phyloP scores from a whole-genome alignment of 1,139 yeast genomes.

The Torulaspora globosa region DNA sequence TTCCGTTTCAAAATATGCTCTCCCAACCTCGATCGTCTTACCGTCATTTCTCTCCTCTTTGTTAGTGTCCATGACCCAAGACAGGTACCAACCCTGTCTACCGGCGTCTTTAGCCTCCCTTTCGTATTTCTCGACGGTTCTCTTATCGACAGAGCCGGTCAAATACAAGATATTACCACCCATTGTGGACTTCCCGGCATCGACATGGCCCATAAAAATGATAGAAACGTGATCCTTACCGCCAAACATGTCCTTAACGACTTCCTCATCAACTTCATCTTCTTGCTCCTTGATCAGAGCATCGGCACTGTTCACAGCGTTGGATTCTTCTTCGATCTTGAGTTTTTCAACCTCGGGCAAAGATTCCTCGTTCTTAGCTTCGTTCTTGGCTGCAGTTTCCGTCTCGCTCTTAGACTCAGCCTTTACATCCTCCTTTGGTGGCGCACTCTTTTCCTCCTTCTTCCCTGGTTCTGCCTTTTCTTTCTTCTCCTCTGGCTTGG shows the following conservation, averaged over 20 bases:
- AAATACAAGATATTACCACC: conserved; percentile 93
- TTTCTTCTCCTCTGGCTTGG: conserved; percentile 35
- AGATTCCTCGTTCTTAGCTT: conserved; percentile 14
- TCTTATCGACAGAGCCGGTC: conserved; percentile 96
- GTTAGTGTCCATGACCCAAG: conserved; percentile 99
- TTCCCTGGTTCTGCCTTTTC: conserved; percentile 27
- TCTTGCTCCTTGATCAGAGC: conserved; percentile 69
- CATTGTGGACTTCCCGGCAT: conserved; percentile 99
- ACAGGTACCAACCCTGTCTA: conserved; percentile 98
- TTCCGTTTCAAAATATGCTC: conserved; percentile 94
- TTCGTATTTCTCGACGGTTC: conserved; percentile 98
- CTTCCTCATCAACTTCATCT: conserved; percentile 80
- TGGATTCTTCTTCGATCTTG: conserved; percentile 22
- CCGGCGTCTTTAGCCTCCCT: conserved; percentile 99
- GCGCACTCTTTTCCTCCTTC: conserved; percentile 13
- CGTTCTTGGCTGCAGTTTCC: conserved; percentile 19
- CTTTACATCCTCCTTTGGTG: conserved; percentile 20
- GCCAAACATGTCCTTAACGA: conserved; percentile 88
- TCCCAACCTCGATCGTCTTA: conserved; percentile 98
- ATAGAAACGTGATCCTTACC: conserved; percentile 96
- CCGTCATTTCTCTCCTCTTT: conserved; percentile 98
- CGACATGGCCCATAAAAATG: conserved; percentile 99
- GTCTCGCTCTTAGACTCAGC: conserved; percentile 16
- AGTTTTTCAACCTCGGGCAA: conserved; percentile 21
- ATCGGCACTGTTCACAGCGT: conserved; percentile 28